phyloP scores from a whole-genome alignment of 2,329 filamentous ascomycete genomes.

The Fusarium floridanum region DNA sequence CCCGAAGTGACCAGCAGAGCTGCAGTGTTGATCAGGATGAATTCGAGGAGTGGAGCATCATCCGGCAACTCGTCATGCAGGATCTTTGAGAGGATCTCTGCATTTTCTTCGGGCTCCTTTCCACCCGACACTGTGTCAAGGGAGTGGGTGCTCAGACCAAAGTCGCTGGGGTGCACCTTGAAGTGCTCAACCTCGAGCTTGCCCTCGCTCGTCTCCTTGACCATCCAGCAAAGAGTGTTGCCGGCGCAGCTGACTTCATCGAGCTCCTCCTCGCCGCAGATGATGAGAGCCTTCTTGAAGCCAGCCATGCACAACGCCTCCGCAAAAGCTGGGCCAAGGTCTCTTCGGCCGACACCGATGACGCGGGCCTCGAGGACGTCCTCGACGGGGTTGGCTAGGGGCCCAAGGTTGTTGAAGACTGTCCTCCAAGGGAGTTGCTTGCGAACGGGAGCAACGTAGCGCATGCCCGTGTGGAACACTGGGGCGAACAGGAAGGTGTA shows the following conservation, averaged over 20 bases:
- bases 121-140: conserved; percentile 85
- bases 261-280: conserved; percentile 94
- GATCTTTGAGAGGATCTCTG: conserved; percentile 82
- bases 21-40: conserved; percentile 94
- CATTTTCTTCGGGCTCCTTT: conserved; percentile 89
- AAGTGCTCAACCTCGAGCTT: conserved; percentile 78
- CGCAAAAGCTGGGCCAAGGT: conserved; percentile 89
- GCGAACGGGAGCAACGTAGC: conserved; percentile 86
- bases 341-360: conserved; percentile 90
- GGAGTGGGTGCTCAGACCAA: conserved; percentile 82
- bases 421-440: conserved; percentile 93
- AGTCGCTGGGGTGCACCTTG: conserved; percentile 83
- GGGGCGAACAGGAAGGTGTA: conserved; percentile 97
- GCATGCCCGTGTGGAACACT: conserved; percentile 96
- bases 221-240: conserved; percentile 87
- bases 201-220: conserved; percentile 64
- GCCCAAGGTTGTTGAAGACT: conserved; percentile 97
- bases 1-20: conserved; percentile 88
- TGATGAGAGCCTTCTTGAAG: conserved; percentile 85
- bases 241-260: conserved; percentile 97
- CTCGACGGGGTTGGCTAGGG: conserved; percentile 91
- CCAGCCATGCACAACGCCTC: conserved; percentile 84
- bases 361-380: conserved; percentile 87
- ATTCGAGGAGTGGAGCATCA: conserved; percentile 89
- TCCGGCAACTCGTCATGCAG: conserved; percentile 78